phyloP scores from a whole-genome alignment of 768 basidiomycete genomes.

The Russula abietina region DNA sequence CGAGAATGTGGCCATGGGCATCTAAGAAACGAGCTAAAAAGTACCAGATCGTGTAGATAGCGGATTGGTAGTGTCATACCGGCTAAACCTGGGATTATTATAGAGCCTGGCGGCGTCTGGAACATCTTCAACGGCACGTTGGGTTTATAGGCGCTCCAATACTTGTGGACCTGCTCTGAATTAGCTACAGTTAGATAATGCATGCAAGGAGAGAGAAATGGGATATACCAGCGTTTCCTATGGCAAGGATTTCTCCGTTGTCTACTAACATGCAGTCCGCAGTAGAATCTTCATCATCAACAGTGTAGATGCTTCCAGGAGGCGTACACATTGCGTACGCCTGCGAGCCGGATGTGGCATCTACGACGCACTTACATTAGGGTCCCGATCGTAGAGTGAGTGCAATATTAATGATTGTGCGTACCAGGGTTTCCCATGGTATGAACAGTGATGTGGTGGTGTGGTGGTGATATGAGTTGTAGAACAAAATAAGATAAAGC shows the following conservation, averaged over 20 bases:
- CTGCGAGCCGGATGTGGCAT: conserved; percentile 25
- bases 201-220: not conserved
- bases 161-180: conserved; percentile 25
- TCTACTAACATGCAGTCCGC: conserved; percentile 18
- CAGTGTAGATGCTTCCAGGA: conserved; percentile 57
- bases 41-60: conserved; percentile 2
- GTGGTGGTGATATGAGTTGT: not conserved
- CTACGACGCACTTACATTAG: not conserved
- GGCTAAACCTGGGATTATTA: conserved; percentile 70
- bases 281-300: conserved; percentile 37
- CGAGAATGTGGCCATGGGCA: conserved; percentile 72
- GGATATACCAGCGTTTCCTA: conserved; percentile 23
- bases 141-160: conserved; percentile 30
- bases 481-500: conserved; percentile 8
- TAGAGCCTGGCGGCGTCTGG: conserved; percentile 32
- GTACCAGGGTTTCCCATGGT: not conserved
- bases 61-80: conserved; percentile 37
- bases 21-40: conserved; percentile 37
- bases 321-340: conserved; percentile 56
- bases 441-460: not conserved
- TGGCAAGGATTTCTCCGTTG: conserved; percentile 8
- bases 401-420: not conserved
- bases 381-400: not conserved
- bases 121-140: conserved; percentile 27
- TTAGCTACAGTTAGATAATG: not conserved